Evolutionary conservation across 2,329 filamentous ascomycete species (phyloP).

Genomic region (Aureobasidium sp.): DNA sequence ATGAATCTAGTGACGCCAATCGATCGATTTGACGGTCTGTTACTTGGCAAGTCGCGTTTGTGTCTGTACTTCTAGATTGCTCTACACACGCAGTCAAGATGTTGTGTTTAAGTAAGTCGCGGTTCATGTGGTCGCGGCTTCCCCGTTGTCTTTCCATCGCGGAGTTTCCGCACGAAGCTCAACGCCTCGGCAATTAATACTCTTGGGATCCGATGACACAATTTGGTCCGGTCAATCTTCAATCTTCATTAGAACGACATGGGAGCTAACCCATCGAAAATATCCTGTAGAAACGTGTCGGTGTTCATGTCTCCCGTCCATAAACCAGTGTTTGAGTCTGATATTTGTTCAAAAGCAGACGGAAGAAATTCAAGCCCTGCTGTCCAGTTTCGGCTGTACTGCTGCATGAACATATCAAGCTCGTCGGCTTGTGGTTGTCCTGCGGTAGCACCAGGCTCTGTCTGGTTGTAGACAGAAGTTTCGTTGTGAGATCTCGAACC

Average conservation of each 20-base stretch:
- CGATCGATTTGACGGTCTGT: conserved; percentile 7
- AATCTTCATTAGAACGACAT: not conserved
- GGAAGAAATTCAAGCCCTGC: not conserved
- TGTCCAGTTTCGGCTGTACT: not conserved
- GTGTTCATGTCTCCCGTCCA: conserved; percentile 7
- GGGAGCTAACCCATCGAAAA: not conserved
- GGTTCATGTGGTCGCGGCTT: not conserved
- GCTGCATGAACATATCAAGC: not conserved
- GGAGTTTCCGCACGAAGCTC: not conserved
- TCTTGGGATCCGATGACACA: too few relatives aligned
- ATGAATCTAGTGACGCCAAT: not conserved
- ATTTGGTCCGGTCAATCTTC: too few relatives aligned
- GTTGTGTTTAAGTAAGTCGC: not conserved
- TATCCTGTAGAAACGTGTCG: not conserved
- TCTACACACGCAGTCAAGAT: not conserved
- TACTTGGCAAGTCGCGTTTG: not conserved
- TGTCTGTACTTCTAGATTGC: not conserved
- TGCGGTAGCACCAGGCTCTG: too few relatives aligned
- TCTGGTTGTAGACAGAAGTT: not conserved
- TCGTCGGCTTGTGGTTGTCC: not conserved
- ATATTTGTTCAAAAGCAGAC: not conserved
- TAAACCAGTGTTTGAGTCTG: not conserved
- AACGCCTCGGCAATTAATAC: too few relatives aligned
- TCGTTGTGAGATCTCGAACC: not conserved
- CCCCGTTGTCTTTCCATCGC: too few relatives aligned